A percentile compares a stretch with the other conserved stretches of the same genome.
phyloP scores from a whole-genome alignment of 768 basidiomycete species.

The Sistotremastrum suecicum region DNA sequence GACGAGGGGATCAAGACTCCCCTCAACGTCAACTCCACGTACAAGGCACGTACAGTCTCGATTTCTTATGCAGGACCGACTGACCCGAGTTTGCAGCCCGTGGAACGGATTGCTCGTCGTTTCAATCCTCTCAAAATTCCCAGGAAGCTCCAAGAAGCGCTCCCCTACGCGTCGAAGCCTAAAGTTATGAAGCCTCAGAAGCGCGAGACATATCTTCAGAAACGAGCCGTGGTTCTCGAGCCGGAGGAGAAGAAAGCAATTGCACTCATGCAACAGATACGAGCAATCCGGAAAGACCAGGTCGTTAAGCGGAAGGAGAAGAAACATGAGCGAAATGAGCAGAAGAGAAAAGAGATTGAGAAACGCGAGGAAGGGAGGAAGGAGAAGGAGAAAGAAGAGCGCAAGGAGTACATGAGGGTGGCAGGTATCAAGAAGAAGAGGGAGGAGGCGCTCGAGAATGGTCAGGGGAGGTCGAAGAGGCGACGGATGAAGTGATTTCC shows the following conservation, averaged over 20 bases:
- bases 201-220: slow-evolving; percentile 77
- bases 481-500: slow-evolving; percentile 27
- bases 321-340: slow-evolving; percentile 64
- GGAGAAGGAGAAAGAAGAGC: slow-evolving; percentile 64
- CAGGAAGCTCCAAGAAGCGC: slow-evolving; percentile 74
- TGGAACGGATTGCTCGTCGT: slow-evolving; percentile 66
- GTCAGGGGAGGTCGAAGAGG: slow-evolving; percentile 35
- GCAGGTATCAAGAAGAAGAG: slow-evolving; percentile 62
- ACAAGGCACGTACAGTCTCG: slow-evolving; percentile 35
- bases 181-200: slow-evolving; percentile 65
- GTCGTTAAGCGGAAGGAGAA: slow-evolving; percentile 65
- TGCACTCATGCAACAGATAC: slow-evolving; percentile 85
- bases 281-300: slow-evolving; percentile 84
- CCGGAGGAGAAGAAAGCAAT: slow-evolving; percentile 91
- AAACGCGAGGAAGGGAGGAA: slow-evolving; percentile 47
- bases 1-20: slow-evolving; percentile 79
- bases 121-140: slow-evolving; percentile 88
- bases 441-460: slow-evolving; percentile 43
- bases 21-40: slow-evolving; percentile 67
- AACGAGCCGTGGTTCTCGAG: slow-evolving; percentile 89
- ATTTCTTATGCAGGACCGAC: neutral
- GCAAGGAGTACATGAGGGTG: slow-evolving; percentile 60
- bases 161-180: slow-evolving; percentile 91
- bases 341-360: slow-evolving; percentile 55
- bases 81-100: slow-evolving; percentile 18